A percentile compares a stretch with the other conserved stretches of the same genome.
Evolutionary conservation across 2,329 filamentous ascomycete genomes (phyloP).

Genomic region (Colletotrichum sp.): DNA sequence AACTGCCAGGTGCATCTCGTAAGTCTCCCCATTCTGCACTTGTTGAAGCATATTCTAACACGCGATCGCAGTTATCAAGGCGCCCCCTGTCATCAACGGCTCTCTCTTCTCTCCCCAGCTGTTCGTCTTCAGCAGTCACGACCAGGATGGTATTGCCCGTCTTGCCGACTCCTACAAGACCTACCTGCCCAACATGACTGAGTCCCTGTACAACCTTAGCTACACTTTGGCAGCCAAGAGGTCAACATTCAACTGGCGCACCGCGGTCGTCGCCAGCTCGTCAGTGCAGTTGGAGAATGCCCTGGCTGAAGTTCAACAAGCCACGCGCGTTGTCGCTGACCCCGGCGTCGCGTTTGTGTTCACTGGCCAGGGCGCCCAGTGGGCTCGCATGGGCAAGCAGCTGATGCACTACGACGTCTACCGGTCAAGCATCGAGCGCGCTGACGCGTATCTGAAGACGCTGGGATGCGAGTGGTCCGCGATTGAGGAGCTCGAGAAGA

Average conservation of each 20-base stretch:
- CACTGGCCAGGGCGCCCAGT: constrained; percentile 31
- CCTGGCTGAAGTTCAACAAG: neutral
- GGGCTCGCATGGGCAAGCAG: constrained; percentile 21
- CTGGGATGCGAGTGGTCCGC: constrained; percentile 38
- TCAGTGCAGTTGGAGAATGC: neutral
- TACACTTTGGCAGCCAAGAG: neutral
- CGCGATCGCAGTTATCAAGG: neutral
- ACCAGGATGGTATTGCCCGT: neutral
- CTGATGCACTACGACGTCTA: constrained; percentile 41
- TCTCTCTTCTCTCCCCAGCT: neutral
- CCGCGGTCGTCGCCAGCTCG: neutral
- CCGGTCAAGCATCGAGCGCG: constrained; percentile 39
- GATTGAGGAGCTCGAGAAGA: constrained; percentile 10
- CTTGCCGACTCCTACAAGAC: neutral
- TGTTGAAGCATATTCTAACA: neutral
- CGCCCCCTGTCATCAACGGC: neutral
- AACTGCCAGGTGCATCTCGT: neutral
- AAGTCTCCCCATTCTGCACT: accelerated
- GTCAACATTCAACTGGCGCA: neutral
- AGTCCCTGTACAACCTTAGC: neutral
- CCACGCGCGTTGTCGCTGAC: neutral
- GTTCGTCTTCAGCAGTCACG: neutral
- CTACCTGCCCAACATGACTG: neutral
- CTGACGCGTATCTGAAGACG: constrained; percentile 32
- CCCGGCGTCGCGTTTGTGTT: constrained; percentile 32